A percentile compares a stretch with the other conserved stretches of the same genome.
These are phyloP conservation scores for Populus hybrid DNA, from an alignment of 441 rosid species.

Conservation along the genomic window DNA sequence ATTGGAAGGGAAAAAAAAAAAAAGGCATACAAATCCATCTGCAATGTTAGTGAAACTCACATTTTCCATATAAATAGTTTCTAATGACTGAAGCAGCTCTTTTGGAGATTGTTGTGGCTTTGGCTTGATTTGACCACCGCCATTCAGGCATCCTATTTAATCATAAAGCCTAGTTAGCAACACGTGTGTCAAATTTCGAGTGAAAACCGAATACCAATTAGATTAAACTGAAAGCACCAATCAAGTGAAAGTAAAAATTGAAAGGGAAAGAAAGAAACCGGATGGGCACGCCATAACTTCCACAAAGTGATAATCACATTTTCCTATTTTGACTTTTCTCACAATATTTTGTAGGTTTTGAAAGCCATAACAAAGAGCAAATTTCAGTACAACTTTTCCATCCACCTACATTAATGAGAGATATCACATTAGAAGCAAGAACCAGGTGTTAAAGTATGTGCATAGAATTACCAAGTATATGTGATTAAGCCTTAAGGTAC, in stretches of 20 bases:
- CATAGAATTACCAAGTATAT: not conserved
- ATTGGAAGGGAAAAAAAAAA: not conserved
- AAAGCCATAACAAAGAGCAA: slow-evolving; percentile 93
- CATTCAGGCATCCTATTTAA: slow-evolving; percentile 75
- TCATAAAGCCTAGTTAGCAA: not conserved
- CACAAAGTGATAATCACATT: slow-evolving; percentile 86
- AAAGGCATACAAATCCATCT: not conserved
- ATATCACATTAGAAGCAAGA: not conserved
- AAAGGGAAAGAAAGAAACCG: slow-evolving; percentile 37
- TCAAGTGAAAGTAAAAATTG: not conserved
- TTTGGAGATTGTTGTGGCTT: slow-evolving; percentile 72
- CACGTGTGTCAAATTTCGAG: not conserved
- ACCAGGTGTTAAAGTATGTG: not conserved
- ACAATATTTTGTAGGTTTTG: slow-evolving; percentile 87
- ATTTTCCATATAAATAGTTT: slow-evolving; percentile 62
- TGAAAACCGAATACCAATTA: not conserved
- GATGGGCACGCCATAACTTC: slow-evolving; percentile 99
- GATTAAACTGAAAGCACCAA: not conserved
- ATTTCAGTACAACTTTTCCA: slow-evolving; percentile 64
- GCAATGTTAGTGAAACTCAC: slow-evolving; percentile 38
- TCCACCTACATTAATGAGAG: slow-evolving; percentile 48
- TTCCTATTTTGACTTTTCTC: slow-evolving; percentile 60
- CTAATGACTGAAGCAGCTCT: slow-evolving; percentile 62
- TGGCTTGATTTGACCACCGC: slow-evolving; percentile 95
- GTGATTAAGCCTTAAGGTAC: not conserved